These are phyloP conservation scores for Thalassiosira delicatula DNA, from an alignment of 352 stramenopile genomes.

Conservation along the genomic window DNA sequence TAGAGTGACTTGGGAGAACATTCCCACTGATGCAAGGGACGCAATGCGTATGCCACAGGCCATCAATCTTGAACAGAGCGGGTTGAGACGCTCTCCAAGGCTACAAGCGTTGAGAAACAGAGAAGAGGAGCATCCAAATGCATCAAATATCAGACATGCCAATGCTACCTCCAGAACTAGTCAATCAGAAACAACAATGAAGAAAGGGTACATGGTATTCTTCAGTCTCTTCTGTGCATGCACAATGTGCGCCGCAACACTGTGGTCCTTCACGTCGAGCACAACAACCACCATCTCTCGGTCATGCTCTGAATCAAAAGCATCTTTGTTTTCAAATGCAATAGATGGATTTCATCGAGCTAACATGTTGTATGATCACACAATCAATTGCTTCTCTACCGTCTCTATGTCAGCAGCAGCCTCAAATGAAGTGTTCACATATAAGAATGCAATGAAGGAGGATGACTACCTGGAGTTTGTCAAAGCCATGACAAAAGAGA, in stretches of 20 bases:
- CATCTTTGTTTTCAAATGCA: constrained; percentile 5
- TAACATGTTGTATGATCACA: constrained; percentile 21
- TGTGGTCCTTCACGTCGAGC: too few species aligned
- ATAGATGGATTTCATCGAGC: constrained; percentile 12
- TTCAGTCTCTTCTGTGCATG: background rate
- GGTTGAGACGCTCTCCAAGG: constrained; percentile 3
- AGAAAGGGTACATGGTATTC: background rate
- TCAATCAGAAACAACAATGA: too few species aligned
- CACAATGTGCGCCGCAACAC: too few species aligned
- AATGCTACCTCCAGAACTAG: too few species aligned
- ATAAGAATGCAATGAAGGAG: constrained; percentile 28
- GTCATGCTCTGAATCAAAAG: too few species aligned
- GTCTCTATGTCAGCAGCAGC: background rate
- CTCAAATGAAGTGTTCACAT: constrained; percentile 32
- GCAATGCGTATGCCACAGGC: constrained; percentile 11
- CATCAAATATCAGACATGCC: too few species aligned
- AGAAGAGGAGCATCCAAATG: constrained; percentile 7
- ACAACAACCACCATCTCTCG: too few species aligned
- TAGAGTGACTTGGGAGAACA: too few species aligned
- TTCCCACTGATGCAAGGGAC: too few species aligned
- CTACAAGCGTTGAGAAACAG: background rate
- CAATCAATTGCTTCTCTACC: constrained; percentile 22
- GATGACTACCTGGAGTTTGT: constrained; percentile 39
- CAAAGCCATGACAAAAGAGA: too few species aligned
- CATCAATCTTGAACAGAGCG: constrained; percentile 34